Percentiles rank a stretch among this genome's conserved stretches.
phyloP scores from a whole-genome alignment of 108 stramenopile species.

The Conticribra weissflogii region DNA sequence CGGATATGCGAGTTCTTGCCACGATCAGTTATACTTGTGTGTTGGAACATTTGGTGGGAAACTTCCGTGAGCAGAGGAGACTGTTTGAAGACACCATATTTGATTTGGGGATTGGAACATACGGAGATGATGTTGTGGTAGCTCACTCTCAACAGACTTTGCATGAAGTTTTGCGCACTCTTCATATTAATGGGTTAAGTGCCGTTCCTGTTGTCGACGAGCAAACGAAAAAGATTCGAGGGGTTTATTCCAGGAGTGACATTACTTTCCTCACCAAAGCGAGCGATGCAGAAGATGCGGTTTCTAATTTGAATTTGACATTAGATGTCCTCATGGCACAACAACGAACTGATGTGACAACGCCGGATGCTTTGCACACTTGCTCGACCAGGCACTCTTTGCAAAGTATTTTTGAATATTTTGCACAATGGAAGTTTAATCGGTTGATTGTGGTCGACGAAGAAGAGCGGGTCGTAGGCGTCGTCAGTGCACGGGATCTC shows the following conservation, averaged over 20 bases:
- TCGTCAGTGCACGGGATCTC: constrained; percentile 86
- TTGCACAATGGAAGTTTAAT: constrained; percentile 88
- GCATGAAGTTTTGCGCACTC: constrained; percentile 76
- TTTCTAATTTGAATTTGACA: constrained; percentile 81
- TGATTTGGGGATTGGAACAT: constrained; percentile 93
- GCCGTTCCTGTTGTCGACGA: constrained; percentile 89
- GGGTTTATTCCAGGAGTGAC: constrained; percentile 86
- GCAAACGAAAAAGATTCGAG: constrained; percentile 58
- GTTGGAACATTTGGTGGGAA: constrained; percentile 90
- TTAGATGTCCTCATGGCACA: constrained; percentile 79
- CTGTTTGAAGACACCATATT: constrained; percentile 94
- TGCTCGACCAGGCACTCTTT: constrained; percentile 79
- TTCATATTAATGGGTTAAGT: constrained; percentile 70
- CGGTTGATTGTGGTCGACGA: constrained; percentile 85
- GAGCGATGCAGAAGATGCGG: constrained; percentile 89
- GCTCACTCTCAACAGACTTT: constrained; percentile 76
- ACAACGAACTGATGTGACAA: constrained; percentile 78
- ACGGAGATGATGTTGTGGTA: constrained; percentile 82
- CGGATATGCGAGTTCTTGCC: constrained; percentile 86
- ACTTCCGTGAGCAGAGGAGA: constrained; percentile 94
- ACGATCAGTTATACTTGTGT: constrained; percentile 88
- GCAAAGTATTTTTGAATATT: constrained; percentile 91
- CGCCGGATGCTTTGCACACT: constrained; percentile 89
- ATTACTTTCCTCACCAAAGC: constrained; percentile 92
- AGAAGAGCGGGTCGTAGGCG: constrained; percentile 79